Evolutionary conservation across 2,329 filamentous ascomycete genomes (phyloP), one percentile per base, ranked within the genome.

Genomic region (Cytospora piceicola): DNA sequence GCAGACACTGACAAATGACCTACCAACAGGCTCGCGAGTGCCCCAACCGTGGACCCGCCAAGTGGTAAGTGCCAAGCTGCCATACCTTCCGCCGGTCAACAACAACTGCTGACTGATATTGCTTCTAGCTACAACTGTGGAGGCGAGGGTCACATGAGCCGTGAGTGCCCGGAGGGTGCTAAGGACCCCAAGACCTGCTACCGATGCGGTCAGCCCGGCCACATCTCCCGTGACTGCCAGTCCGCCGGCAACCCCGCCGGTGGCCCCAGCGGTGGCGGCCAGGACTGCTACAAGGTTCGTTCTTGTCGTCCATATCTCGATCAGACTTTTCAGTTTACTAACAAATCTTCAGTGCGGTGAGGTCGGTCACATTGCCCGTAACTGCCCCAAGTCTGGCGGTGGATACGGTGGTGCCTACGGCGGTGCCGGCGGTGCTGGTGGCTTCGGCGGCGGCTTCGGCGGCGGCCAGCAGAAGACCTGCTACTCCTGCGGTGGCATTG

Each of bases 401-500:
- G 71, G 73, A 67, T 77, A 76, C 69, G 80, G 85, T 73, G 85
- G 83, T 70, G 74, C 75, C 68, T 76, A 75, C 70, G 74, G 74
- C 71, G 76, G 75, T 75, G 83, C 81, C 73, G 79, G 82, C 68
- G 83, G 81, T 73, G 79, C 81, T 68, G 83, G 82, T 74, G 79
- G 82, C 69, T 82, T 83, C 72, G 77, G 70, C 63, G 75, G 81
- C 71, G 80, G 81, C 71, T 77, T 78, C 68, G 79, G 82, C 70
- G 81, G 82, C 71, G 80, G 80, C 69, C 77, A 78, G 69, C 78
- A 79, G 75, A 93, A 94, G 85, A 97, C 93, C 73, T 98, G 95
- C 90, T 99, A 97, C 86, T 96, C 93, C 54, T 98, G 95, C 83
- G 95, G 95, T 73, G 95, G 95, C 71, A 94, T 93, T 77, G 94